phyloP scores from a whole-genome alignment of 2,329 filamentous ascomycete genomes.

The Pochonia chlamydosporia region DNA sequence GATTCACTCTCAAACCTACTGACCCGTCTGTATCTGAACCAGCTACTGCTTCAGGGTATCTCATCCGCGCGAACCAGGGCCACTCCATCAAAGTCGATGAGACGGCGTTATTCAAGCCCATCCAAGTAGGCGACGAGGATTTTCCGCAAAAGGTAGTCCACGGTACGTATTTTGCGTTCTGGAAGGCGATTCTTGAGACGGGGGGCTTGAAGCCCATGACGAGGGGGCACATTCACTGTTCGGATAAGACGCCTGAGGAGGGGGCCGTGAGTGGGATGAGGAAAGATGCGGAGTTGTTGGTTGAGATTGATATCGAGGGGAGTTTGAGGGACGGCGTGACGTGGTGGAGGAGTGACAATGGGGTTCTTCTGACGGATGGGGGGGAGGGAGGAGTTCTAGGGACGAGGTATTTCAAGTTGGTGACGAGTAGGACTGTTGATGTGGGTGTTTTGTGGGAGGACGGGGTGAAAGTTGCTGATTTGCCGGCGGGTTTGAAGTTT shows the following conservation, averaged over 20 bases:
- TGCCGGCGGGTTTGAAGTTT: slow-evolving; percentile 55
- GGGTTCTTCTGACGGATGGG: slow-evolving; percentile 63
- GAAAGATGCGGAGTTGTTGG: slow-evolving; percentile 65
- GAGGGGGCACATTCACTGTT: slow-evolving; percentile 86
- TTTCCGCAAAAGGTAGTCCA: slow-evolving; percentile 70
- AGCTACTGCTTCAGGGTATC: slow-evolving; percentile 58
- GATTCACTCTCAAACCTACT: slow-evolving; percentile 68
- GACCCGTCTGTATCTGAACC: slow-evolving; percentile 20
- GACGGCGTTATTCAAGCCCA: slow-evolving; percentile 62
- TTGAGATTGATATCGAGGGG: slow-evolving; percentile 67
- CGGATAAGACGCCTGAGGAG: slow-evolving; percentile 48
- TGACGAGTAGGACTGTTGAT: slow-evolving; percentile 54
- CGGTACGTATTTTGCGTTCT: slow-evolving; percentile 81
- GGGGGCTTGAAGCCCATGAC: slow-evolving; percentile 79
- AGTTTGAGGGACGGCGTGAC: slow-evolving; percentile 57
- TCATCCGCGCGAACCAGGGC: slow-evolving; percentile 94
- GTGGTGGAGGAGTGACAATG: slow-evolving; percentile 79
- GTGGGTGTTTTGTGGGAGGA: slow-evolving; percentile 65
- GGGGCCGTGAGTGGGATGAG: slow-evolving; percentile 77
- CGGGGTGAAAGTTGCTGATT: slow-evolving; percentile 59
- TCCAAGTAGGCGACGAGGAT: slow-evolving; percentile 53
- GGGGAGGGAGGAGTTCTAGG: slow-evolving; percentile 56
- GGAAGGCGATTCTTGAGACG: slow-evolving; percentile 64
- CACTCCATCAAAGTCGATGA: slow-evolving; percentile 75
- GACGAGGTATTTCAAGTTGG: slow-evolving; percentile 63